Percentiles rank a stretch among this genome's conserved stretches.
Evolutionary conservation across 352 stramenopile species (phyloP).

Genomic region (Globisporangium takayamanum): DNA sequence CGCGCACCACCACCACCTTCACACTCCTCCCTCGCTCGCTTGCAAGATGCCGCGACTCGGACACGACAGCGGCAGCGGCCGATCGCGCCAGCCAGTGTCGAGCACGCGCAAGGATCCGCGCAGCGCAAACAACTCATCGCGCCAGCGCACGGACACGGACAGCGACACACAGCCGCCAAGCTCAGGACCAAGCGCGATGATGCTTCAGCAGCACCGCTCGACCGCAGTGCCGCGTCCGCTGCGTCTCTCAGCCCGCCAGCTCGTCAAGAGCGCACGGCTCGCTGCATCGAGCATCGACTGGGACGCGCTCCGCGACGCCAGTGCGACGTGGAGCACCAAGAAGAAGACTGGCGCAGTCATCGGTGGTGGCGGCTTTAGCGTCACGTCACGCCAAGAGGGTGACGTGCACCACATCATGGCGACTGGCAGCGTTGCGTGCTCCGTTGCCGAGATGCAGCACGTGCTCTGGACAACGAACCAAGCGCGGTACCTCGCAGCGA

Average conservation of each 20-base stretch:
- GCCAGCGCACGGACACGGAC: too few relatives aligned
- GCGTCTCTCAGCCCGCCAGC: conserved; percentile 2
- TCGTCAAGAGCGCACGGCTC: background rate
- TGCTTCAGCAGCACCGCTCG: background rate
- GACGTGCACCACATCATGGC: conserved; percentile 10
- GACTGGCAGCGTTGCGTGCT: conserved; percentile 24
- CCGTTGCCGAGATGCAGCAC: conserved; percentile 21
- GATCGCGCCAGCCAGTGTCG: too few relatives aligned
- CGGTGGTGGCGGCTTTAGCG: conserved; percentile 8
- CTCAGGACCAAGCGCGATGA: too few relatives aligned
- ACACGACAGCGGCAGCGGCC: too few relatives aligned
- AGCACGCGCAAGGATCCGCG: too few relatives aligned
- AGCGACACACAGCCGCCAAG: too few relatives aligned
- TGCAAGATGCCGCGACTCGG: too few relatives aligned
- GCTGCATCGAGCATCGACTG: conserved; percentile 8
- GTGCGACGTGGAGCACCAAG: conserved; percentile 3
- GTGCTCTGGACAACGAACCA: conserved; percentile 18
- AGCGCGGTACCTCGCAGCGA: conserved; percentile 17
- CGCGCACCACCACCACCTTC: too few relatives aligned
- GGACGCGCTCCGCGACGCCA: conserved; percentile 4
- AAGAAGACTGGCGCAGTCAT: conserved; percentile 5
- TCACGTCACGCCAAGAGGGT: conserved; percentile 11
- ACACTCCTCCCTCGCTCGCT: too few relatives aligned
- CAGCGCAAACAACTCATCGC: too few relatives aligned
- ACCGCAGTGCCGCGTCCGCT: background rate